These are phyloP conservation scores for Phytopythium boreale DNA, from an alignment of 352 stramenopile genomes.

Conservation along the genomic window DNA sequence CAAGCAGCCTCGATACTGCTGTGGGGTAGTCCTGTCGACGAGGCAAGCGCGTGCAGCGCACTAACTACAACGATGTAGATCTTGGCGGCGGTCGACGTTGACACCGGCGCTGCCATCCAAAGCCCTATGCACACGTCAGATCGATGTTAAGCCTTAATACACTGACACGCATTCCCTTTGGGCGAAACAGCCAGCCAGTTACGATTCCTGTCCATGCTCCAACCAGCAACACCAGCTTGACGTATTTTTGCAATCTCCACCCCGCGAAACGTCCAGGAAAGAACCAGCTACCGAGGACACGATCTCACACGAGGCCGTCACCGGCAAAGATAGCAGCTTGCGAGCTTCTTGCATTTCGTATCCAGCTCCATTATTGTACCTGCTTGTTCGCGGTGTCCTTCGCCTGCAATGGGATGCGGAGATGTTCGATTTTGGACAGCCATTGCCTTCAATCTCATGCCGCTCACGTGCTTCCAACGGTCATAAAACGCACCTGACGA, in stretches of 20 bases:
- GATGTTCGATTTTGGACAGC: not conserved
- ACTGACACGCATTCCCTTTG: too few relatives aligned
- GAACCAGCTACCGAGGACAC: not conserved
- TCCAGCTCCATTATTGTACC: not conserved
- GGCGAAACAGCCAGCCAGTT: not conserved
- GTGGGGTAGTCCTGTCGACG: not conserved
- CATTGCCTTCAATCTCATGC: too few relatives aligned
- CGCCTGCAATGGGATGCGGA: not conserved
- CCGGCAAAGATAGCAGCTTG: not conserved
- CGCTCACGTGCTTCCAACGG: too few relatives aligned
- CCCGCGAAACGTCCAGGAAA: not conserved
- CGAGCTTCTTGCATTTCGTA: not conserved
- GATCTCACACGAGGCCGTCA: not conserved
- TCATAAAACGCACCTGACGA: too few relatives aligned
- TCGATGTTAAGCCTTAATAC: too few relatives aligned
- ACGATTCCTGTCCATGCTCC: not conserved
- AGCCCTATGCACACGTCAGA: not conserved
- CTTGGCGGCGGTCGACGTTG: too few relatives aligned
- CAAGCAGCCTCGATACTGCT: not conserved
- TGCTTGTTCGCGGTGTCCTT: too few relatives aligned
- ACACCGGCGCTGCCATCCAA: not conserved
- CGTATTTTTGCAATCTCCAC: not conserved
- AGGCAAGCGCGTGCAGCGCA: not conserved
- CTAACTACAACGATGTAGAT: not conserved
- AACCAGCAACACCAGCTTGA: not conserved